phyloP scores from a whole-genome alignment of 1,284 basidiomycete species.

The Exobasidium rhododendri region DNA sequence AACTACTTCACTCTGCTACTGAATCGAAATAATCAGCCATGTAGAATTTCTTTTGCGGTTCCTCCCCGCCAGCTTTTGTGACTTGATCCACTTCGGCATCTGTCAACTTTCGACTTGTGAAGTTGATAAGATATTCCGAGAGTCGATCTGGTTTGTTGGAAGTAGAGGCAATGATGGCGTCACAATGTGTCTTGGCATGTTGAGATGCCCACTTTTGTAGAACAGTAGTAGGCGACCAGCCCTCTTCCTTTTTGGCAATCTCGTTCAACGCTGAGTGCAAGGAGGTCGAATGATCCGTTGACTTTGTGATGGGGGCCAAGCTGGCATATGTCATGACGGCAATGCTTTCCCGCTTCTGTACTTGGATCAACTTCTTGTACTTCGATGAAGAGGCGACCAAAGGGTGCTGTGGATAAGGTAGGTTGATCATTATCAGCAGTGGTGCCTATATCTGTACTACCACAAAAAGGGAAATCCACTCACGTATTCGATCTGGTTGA shows the following conservation, averaged over 20 bases:
- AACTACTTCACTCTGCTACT: too few species aligned
- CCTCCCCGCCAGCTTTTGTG: conserved; percentile 7
- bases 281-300: conserved; percentile 20
- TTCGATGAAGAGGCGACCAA: conserved; percentile 26
- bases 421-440: too few species aligned
- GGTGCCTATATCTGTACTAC: too few species aligned
- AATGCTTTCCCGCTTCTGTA: conserved; percentile 33
- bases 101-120: conserved; percentile 11
- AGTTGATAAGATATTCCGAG: conserved; percentile 27
- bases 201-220: conserved; percentile 35
- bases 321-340: conserved; percentile 34
- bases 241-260: conserved; percentile 25
- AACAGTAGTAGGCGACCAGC: conserved; percentile 25
- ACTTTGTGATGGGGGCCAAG: conserved; percentile 31
- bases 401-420: too few species aligned
- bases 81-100: conserved; percentile 16
- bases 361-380: conserved; percentile 27
- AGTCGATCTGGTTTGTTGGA: conserved; percentile 29
- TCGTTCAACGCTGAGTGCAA: conserved; percentile 25
- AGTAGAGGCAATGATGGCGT: conserved; percentile 33
- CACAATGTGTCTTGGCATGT: conserved; percentile 12
- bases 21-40: neutral
- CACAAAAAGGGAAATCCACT: too few species aligned
- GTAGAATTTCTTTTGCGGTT: neutral
- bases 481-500: conserved; percentile 43